These are phyloP conservation scores for Setaria viridis DNA, from an alignment of 202 grass and related monocot genomes.

Conservation along the genomic window DNA sequence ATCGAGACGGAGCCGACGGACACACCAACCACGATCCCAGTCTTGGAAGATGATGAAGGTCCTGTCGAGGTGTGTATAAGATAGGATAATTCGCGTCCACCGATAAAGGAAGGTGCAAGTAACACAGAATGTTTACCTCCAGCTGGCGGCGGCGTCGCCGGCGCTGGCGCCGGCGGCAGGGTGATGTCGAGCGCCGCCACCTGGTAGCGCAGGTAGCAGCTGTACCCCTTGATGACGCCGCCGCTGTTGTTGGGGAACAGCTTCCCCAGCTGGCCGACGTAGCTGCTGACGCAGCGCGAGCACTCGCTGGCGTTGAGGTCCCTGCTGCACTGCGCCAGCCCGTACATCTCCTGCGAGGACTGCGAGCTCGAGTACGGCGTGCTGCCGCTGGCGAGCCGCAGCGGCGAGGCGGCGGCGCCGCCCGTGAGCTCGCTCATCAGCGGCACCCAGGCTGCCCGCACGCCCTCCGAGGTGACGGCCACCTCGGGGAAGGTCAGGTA, in stretches of 20 bases:
- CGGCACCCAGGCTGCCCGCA: background rate
- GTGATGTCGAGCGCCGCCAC: conserved; percentile 4
- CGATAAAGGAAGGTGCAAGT: background rate
- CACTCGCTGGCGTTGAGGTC: conserved; percentile 40
- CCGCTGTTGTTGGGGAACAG: background rate
- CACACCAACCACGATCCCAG: background rate
- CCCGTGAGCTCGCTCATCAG: background rate
- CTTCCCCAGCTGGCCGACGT: accelerated
- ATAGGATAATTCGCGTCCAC: no score
- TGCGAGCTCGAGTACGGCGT: background rate
- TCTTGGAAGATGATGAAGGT: background rate
- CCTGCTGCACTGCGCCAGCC: conserved; percentile 63
- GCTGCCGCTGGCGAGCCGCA: background rate
- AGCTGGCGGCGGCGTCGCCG: background rate
- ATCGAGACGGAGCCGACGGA: background rate
- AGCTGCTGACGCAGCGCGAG: background rate
- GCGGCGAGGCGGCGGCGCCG: background rate
- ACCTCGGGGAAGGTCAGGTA: accelerated
- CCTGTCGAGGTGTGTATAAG: background rate
- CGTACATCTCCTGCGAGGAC: conserved; percentile 17
- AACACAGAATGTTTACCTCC: no score
- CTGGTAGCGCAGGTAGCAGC: conserved; percentile 30
- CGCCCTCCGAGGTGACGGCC: background rate
- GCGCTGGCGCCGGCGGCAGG: background rate
- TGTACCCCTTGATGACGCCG: conserved; percentile 47